Evolutionary conservation across 2,329 filamentous ascomycete species (phyloP).

Genomic region (Talaromyces marneffei): DNA sequence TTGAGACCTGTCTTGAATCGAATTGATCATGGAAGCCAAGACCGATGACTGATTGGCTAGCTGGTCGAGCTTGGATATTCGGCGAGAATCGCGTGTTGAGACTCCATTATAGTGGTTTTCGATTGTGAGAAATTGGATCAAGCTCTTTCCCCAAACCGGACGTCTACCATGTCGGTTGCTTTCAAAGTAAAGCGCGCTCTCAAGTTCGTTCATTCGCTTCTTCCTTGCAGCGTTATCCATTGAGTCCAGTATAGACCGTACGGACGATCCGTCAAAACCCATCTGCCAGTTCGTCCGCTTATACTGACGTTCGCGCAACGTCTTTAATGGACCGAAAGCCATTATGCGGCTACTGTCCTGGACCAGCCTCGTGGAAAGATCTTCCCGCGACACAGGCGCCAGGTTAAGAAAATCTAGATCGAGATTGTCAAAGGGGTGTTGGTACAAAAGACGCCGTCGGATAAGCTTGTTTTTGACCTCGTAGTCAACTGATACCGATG

Average conservation of each 20-base stretch:
- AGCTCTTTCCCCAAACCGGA: slow-evolving; percentile 72
- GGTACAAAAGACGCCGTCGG: slow-evolving; percentile 58
- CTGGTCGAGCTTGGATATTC: slow-evolving; percentile 64
- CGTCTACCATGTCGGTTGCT: slow-evolving; percentile 71
- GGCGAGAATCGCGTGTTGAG: slow-evolving; percentile 55
- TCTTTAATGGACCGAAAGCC: slow-evolving; percentile 62
- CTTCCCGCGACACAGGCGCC: slow-evolving; percentile 65
- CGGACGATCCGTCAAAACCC: slow-evolving; percentile 60
- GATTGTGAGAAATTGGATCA: slow-evolving; percentile 70
- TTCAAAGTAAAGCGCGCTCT: slow-evolving; percentile 75
- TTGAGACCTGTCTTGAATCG: slow-evolving; percentile 65
- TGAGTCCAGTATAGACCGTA: slow-evolving; percentile 64
- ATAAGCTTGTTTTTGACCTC: slow-evolving; percentile 66
- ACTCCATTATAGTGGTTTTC: slow-evolving; percentile 55
- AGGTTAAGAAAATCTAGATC: slow-evolving; percentile 75
- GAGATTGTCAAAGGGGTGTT: slow-evolving; percentile 58
- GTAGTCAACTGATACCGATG: slow-evolving; percentile 69
- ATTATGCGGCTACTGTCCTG: slow-evolving; percentile 60
- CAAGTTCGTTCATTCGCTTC: slow-evolving; percentile 69
- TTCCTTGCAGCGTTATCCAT: slow-evolving; percentile 66
- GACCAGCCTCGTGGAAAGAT: slow-evolving; percentile 50
- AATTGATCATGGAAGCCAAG: slow-evolving; percentile 59
- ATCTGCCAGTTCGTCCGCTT: slow-evolving; percentile 48
- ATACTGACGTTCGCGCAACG: slow-evolving; percentile 66
- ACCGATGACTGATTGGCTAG: slow-evolving; percentile 61